Evolutionary conservation across 306 rosid genomes (phyloP), one percentile per base, ranked within the genome.

Genomic region (Ammopiptanthus mongolicus): DNA sequence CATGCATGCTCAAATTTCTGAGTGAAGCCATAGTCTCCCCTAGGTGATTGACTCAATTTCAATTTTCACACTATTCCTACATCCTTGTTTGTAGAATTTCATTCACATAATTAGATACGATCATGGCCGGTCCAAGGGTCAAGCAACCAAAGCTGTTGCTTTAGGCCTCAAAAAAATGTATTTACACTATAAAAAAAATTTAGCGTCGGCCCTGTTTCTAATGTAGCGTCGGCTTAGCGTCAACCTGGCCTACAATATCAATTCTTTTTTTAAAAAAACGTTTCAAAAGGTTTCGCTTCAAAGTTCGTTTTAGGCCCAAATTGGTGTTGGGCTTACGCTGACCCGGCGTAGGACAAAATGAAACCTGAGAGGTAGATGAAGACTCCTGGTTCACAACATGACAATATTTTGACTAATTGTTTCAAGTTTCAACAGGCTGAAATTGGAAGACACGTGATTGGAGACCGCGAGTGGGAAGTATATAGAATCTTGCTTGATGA

Each of bases 401-500:
- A 17, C 10, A 48, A 47, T 41, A 14, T 29, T 73, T 21, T 47
- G 53, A 58, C 21, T 23, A 29, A 33, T 63, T 69, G 44, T 73
- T 80, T 68, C 64, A 52, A 55, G 44, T 73, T 82, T 65, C 62
- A 58, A 52, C 92, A 95, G 99, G 99, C 97, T 23, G 93, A 92
- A 74, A 87, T 95, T 73, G 88, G 97, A 80, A 90, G 99, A 59
- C 90, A 91, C 34, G 71, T 81, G 76, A 80, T 95, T 10, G 87
- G 85, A 68, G 97, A 85, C 22, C 89, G 96, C 4, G 97, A 91
- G 77, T 95, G 97, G 88, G 99, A 95, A 79, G 92, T 95, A 0
- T 95, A 95, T 58, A 88, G 96, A 83, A 65, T 92, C 83, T 79
- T 95, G 91, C 96, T 95, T 65, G 97, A 92, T 78, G 99, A 92